Evolutionary conservation across 148 eudicot genomes (phyloP).

Genomic region (Talinum fruticosum): DNA sequence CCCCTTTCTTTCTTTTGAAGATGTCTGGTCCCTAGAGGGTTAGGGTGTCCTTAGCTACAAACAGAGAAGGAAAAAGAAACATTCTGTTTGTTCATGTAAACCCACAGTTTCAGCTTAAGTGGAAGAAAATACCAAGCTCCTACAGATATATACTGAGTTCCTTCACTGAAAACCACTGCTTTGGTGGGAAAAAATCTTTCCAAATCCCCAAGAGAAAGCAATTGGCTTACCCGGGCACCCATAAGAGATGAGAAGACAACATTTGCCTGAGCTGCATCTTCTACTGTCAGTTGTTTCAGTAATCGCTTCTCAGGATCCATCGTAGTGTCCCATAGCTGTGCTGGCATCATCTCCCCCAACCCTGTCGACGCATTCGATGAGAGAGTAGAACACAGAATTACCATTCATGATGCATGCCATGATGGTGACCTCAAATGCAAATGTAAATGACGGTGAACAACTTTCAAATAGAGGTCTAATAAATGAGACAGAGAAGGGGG

Average conservation of each 20-base stretch:
- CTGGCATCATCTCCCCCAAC: conserved; percentile 98
- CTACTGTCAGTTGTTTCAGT: conserved; percentile 76
- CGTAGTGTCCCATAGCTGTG: conserved; percentile 93
- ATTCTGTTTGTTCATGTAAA: too few relatives aligned
- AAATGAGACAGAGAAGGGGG: neutral
- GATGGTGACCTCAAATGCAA: too few relatives aligned
- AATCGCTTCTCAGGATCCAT: conserved; percentile 75
- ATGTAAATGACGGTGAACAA: neutral
- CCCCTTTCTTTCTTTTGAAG: too few relatives aligned
- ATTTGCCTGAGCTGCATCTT: conserved; percentile 91
- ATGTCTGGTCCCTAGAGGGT: too few relatives aligned
- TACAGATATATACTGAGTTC: neutral
- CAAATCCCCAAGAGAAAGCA: neutral
- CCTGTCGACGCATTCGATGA: conserved; percentile 37
- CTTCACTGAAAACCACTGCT: neutral
- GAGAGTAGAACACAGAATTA: conserved; percentile 13
- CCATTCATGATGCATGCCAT: too few relatives aligned
- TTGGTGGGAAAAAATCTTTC: neutral
- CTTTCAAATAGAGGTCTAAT: neutral
- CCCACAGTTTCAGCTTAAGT: too few relatives aligned
- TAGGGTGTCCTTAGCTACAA: too few relatives aligned
- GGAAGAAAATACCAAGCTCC: neutral
- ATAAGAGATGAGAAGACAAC: conserved; percentile 89
- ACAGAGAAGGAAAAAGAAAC: too few relatives aligned
- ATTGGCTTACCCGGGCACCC: conserved; percentile 78